phyloP scores from a whole-genome alignment of 2,329 filamentous ascomycete genomes.

The Neopestalotiopsis rosae region DNA sequence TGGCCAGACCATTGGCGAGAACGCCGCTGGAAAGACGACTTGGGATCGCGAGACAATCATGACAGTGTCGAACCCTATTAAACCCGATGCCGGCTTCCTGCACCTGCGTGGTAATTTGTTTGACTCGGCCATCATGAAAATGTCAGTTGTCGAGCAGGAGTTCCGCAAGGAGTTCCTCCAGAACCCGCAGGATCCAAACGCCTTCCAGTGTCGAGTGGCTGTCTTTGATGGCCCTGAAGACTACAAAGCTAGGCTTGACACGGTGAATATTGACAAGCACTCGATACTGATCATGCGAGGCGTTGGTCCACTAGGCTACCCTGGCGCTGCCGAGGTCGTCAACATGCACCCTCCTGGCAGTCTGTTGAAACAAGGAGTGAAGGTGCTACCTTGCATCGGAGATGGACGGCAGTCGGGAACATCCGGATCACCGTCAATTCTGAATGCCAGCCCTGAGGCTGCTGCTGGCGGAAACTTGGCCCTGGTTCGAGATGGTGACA shows the following conservation, averaged over 20 bases:
- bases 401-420: conserved; percentile 62
- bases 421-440: conserved; percentile 58
- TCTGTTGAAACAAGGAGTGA: conserved; percentile 46
- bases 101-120: conserved; percentile 54
- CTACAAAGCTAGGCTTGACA: conserved; percentile 49
- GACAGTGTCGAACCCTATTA: conserved; percentile 49
- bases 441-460: conserved; percentile 62
- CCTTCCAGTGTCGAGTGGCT: conserved; percentile 51
- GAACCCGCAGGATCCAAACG: conserved; percentile 50
- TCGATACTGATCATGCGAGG: conserved; percentile 56
- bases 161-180: conserved; percentile 51
- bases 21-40: conserved; percentile 47
- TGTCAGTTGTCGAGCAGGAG: conserved; percentile 51
- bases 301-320: conserved; percentile 53
- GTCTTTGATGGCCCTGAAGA: conserved; percentile 59
- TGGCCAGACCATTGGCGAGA: conserved; percentile 49
- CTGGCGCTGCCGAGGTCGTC: conserved; percentile 56
- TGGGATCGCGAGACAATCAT: conserved; percentile 56
- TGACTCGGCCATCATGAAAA: conserved; percentile 59
- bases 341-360: conserved; percentile 39
- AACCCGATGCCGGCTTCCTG: conserved; percentile 55
- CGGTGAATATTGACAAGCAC: conserved; percentile 44
- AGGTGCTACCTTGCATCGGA: conserved; percentile 55
- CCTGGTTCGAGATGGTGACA: conserved; percentile 54
- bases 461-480: conserved; percentile 59